phyloP scores from a whole-genome alignment of 2,329 filamentous ascomycete genomes.

The Onygenales sp. region DNA sequence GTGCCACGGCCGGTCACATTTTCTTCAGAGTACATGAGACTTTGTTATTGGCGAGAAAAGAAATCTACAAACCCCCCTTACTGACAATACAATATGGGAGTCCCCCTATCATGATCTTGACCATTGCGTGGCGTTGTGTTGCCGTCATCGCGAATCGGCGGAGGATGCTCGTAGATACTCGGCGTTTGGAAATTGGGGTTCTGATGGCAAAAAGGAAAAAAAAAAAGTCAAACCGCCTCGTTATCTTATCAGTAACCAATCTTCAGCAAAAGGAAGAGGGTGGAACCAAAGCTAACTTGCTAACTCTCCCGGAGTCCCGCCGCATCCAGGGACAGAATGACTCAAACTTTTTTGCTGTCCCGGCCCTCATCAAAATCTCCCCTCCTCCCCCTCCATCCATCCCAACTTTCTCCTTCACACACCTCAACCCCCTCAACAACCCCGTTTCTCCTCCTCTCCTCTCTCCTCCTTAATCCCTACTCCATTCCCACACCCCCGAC shows the following conservation, averaged over 20 bases:
- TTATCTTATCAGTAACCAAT: not conserved
- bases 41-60: no score
- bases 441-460: conserved; percentile 8
- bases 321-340: not conserved
- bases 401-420: conserved; percentile 15
- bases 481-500: no score
- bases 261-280: not conserved
- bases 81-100: no score
- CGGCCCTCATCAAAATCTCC: not conserved
- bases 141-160: no score
- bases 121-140: no score
- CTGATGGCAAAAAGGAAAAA: not conserved
- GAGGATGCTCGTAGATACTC: no score
- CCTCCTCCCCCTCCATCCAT: conserved; percentile 15
- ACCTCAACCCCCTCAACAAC: conserved; percentile 10
- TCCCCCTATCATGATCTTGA: no score
- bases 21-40: no score
- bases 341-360: not conserved
- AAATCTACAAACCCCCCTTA: no score
- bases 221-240: not conserved
- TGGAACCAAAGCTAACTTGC: not conserved
- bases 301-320: conserved; percentile 5
- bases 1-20: no score
- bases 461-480: conserved; percentile 16
- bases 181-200: no score